Evolutionary conservation across 768 basidiomycete species (phyloP).

Genomic region (Naganishia vaughanmartiniae): DNA sequence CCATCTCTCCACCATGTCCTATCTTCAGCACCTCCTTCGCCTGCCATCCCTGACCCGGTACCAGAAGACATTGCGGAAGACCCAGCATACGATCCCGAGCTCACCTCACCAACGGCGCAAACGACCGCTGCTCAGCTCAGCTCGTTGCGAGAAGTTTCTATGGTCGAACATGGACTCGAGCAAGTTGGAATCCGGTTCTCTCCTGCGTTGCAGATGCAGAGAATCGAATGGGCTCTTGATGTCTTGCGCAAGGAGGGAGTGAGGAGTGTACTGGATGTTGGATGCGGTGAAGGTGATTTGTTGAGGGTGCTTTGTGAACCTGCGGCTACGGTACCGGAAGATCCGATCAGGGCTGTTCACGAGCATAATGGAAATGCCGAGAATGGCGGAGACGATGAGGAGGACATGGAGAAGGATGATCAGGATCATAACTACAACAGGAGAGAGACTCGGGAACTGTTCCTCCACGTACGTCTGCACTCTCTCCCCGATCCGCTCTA

Average conservation of each 20-base stretch:
- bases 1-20: conserved; percentile 17
- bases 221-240: conserved; percentile 49
- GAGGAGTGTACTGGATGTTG: conserved; percentile 51
- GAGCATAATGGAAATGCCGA: conserved; percentile 25
- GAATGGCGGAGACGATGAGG: conserved; percentile 31
- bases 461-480: conserved; percentile 42
- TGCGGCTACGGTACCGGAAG: conserved; percentile 41
- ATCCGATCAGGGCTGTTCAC: conserved; percentile 34
- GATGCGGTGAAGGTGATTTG: conserved; percentile 50
- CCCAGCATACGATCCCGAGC: conserved; percentile 31
- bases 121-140: conserved; percentile 22
- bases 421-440: conserved; percentile 9
- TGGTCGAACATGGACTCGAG: conserved; percentile 46
- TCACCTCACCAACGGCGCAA: conserved; percentile 28
- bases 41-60: conserved; percentile 12
- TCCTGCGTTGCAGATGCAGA: conserved; percentile 44
- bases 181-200: conserved; percentile 48
- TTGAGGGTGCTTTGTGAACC: conserved; percentile 48
- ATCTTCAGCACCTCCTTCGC: conserved; percentile 9
- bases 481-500: neutral
- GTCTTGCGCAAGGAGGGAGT: conserved; percentile 44
- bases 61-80: conserved; percentile 24
- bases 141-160: conserved; percentile 40
- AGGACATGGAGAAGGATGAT: neutral
- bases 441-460: conserved; percentile 37